Evolutionary conservation across 176 grass and related monocot species (phyloP).

Genomic region (Triticum timopheevii): DNA sequence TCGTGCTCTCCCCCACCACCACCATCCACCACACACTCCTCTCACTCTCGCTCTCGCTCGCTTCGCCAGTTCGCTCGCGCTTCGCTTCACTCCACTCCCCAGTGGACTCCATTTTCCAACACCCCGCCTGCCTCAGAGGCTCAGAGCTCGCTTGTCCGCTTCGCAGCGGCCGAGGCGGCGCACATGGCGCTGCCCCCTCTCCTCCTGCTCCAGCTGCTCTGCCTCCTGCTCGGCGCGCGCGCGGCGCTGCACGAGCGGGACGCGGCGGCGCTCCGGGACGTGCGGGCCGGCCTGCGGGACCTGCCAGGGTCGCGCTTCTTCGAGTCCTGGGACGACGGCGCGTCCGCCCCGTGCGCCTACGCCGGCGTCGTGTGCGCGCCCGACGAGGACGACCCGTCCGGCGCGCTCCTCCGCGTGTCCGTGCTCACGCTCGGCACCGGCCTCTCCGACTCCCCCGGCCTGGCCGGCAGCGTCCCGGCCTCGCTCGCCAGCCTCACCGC

Average conservation of each 20-base stretch:
- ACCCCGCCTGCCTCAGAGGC: neutral
- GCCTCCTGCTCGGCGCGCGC: neutral
- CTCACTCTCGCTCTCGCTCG: neutral
- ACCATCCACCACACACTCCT: neutral
- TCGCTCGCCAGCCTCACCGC: slow-evolving; percentile 62
- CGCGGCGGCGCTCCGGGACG: slow-evolving; percentile 42
- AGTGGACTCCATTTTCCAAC: slow-evolving; percentile 15
- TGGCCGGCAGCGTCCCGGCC: slow-evolving; percentile 49
- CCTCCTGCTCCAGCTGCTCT: neutral
- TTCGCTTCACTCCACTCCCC: too few relatives aligned
- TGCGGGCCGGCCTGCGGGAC: slow-evolving; percentile 50
- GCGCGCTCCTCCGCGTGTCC: slow-evolving; percentile 51
- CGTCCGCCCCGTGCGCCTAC: slow-evolving; percentile 50
- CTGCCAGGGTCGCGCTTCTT: slow-evolving; percentile 74
- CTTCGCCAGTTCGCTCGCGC: neutral
- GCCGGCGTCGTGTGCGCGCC: slow-evolving; percentile 62
- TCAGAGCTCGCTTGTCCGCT: slow-evolving; percentile 25
- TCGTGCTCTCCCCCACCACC: neutral
- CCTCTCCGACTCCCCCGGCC: slow-evolving; percentile 66
- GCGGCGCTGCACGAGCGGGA: slow-evolving; percentile 48
- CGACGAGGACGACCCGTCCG: slow-evolving; percentile 14
- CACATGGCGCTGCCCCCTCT: slow-evolving; percentile 48
- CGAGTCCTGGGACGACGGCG: slow-evolving; percentile 58
- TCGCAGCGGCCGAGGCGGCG: slow-evolving; percentile 36
- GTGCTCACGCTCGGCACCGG: slow-evolving; percentile 79